Conservation (phyloP, 441 rosid species). For the Manihot esculenta region DNA sequence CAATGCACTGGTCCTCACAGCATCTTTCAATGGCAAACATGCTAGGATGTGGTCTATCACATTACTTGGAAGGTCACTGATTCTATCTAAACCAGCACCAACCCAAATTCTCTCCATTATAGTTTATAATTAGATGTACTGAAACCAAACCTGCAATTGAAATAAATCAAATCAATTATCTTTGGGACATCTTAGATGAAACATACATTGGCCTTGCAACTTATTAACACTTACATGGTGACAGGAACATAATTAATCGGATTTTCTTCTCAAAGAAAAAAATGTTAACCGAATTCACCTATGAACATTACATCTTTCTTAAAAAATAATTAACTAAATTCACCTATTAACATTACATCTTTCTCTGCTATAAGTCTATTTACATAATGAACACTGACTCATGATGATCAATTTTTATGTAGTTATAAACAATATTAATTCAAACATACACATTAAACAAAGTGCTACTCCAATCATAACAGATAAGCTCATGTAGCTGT, state of each 20-base stretch:
- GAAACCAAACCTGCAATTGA: constrained; percentile 2
- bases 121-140: background rate
- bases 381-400: background rate
- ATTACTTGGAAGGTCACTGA: constrained; percentile 24
- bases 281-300: background rate
- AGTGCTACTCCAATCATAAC: background rate
- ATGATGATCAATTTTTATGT: background rate
- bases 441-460: background rate
- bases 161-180: background rate
- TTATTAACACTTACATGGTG: background rate
- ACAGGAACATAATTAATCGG: background rate
- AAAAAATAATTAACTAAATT: background rate
- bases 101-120: constrained; percentile 6
- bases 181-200: background rate
- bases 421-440: background rate
- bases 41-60: constrained; percentile 26
- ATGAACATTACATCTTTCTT: background rate
- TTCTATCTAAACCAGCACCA: constrained; percentile 17
- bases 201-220: background rate
- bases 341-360: background rate
- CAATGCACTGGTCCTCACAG: constrained; percentile 26
- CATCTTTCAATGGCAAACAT: constrained; percentile 24
- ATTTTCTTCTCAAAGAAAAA: too few species aligned
- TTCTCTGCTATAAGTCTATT: background rate
- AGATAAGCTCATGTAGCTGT: background rate